These are phyloP conservation scores for Friedmanniomyces simplex DNA, from an alignment of 495 filamentous ascomycete species.

Conservation along the genomic window DNA sequence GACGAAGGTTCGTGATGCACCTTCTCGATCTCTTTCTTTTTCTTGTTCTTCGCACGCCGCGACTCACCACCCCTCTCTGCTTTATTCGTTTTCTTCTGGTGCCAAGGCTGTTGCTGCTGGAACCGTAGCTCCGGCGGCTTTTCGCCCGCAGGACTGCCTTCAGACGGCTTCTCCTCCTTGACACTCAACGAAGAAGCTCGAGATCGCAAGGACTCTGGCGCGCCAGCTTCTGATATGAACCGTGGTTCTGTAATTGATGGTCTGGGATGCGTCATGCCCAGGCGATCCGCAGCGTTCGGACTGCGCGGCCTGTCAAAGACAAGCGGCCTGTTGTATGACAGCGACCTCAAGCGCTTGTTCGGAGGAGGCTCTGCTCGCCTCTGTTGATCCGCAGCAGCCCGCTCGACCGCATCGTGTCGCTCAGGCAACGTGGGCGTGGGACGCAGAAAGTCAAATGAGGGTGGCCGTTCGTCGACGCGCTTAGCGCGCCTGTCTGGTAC, in stretches of 20 bases:
- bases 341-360: neutral
- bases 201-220: neutral
- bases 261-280: neutral
- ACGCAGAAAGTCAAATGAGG: neutral
- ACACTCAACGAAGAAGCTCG: neutral
- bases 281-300: neutral
- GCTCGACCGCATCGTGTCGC: neutral
- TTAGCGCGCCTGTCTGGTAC: neutral
- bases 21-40: neutral
- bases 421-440: neutral
- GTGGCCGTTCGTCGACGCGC: neutral
- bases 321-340: neutral
- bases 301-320: neutral
- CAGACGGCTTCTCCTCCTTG: neutral
- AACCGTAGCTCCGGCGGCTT: neutral
- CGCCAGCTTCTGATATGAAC: neutral
- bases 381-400: neutral
- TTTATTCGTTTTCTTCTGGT: conserved; percentile 12
- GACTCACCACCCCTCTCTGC: conserved; percentile 10
- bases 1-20: neutral
- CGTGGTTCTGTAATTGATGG: neutral
- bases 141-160: neutral
- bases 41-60: neutral
- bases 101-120: neutral
- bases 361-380: neutral